A percentile compares a stretch with the other conserved stretches of the same genome.
Evolutionary conservation across 768 basidiomycete species (phyloP).

Genomic region (Boletus reticuloceps): DNA sequence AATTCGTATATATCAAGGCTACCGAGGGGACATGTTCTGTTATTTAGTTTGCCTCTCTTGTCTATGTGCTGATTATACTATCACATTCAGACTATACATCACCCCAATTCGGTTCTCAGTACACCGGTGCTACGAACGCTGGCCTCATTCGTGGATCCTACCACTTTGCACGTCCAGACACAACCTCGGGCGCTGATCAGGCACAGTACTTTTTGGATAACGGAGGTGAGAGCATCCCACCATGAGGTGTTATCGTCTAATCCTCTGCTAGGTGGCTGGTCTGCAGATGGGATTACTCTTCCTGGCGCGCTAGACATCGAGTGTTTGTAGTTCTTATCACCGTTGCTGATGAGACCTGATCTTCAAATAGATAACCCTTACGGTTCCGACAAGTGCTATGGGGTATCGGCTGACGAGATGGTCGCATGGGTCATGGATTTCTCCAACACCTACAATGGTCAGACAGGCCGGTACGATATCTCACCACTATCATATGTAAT

Average conservation of each 20-base stretch:
- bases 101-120: conserved; percentile 42
- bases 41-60: background rate
- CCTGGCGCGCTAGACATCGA: conserved; percentile 69
- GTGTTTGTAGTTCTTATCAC: conserved; percentile 34
- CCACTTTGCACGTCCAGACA: conserved; percentile 57
- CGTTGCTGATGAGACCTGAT: background rate
- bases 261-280: conserved; percentile 45
- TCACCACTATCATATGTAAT: background rate
- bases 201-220: conserved; percentile 56
- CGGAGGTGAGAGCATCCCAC: conserved; percentile 38
- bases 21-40: background rate
- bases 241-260: background rate
- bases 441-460: conserved; percentile 53
- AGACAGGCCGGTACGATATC: conserved; percentile 42
- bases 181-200: conserved; percentile 53
- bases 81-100: background rate
- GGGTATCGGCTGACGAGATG: conserved; percentile 49
- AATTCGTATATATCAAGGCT: background rate
- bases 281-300: conserved; percentile 54
- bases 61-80: background rate
- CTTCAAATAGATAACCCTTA: conserved; percentile 44
- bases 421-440: conserved; percentile 63
- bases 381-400: conserved; percentile 51
- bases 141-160: conserved; percentile 60
- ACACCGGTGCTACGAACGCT: conserved; percentile 52